Base-by-base conservation (phyloP, 1,284 basidiomycete genomes). In the Ganoderma multipileum region DNA sequence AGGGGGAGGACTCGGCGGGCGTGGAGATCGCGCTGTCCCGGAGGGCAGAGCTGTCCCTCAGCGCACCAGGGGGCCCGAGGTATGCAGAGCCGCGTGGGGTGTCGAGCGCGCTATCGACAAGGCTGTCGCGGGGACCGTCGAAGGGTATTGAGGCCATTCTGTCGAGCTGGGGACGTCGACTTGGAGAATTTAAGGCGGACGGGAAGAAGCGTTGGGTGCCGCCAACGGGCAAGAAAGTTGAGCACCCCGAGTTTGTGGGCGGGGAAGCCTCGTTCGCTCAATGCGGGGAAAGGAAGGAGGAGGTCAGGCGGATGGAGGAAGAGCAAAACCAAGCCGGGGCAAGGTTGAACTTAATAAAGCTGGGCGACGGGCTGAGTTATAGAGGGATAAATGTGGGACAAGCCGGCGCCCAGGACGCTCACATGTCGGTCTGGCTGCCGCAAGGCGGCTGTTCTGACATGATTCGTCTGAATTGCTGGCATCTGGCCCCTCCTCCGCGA, bases 61-160 rank as follows among this genome's bases (percentile, higher is more conserved):
- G 55, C 11, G 36, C 39, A 14, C 58, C 39, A 2, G 61, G 64
- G 14, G 68, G 68, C 14, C 38, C 38, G 64, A 69, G 68, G 64
- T 66, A 66, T 12, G 58, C 59, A 18, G 68, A 68, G 42, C 68
- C 64, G 68, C 64, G 64, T 9, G 68, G 68, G 63, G 68, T 66
- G 68, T 39, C 63, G 50, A 59, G n/a, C 28, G 52, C 42, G 59
- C 50, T 64, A 30, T 64, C 67, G 60, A 63, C 38, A 38, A 65
- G 44, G 38, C 68, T 65, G 50, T 62, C 64, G 64, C 55, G 58
- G 9, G 50, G 55, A 3, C 16, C 30, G 3, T 68, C 67, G 54
- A 42, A 65, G 1, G 39, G 58, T 60, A 33, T 65, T 26, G 63
- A 41, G 58, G 28, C 33, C 58, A 60, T 60, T 9, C 14, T 58